These are phyloP conservation scores for Boehmeria nivea DNA, from an alignment of 306 rosid species.

Conservation along the genomic window DNA sequence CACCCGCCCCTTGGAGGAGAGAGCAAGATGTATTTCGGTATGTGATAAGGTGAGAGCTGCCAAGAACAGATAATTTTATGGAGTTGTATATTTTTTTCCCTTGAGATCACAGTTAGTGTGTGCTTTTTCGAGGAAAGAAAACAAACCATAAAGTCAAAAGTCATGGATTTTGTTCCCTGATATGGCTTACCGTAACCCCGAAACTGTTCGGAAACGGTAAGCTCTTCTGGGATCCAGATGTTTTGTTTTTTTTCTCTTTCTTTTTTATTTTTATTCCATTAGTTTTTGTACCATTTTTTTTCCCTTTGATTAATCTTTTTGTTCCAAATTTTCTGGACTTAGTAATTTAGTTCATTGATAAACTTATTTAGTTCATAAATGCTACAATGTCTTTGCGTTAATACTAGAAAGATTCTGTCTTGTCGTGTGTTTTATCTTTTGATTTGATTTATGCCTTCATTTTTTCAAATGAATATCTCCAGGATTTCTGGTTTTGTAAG, in stretches of 20 bases:
- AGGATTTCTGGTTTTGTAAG: no score
- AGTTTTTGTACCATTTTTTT: slow-evolving; percentile 38
- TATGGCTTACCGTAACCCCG: no score
- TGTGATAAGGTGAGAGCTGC: slow-evolving; percentile 54
- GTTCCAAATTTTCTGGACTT: slow-evolving; percentile 27
- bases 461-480: no score
- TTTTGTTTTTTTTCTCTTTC: slow-evolving; percentile 47
- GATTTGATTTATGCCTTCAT: background rate
- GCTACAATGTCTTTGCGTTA: slow-evolving; percentile 24
- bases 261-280: no score
- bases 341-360: slow-evolving; percentile 36
- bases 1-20: slow-evolving; percentile 29
- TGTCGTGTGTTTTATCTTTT: no score
- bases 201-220: slow-evolving; percentile 35
- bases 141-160: no score
- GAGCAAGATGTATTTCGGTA: slow-evolving; percentile 50
- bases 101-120: slow-evolving; percentile 61
- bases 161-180: slow-evolving; percentile 61
- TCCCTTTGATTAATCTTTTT: background rate
- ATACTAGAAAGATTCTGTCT: background rate
- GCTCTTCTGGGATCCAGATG: slow-evolving; percentile 53
- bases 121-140: slow-evolving; percentile 39
- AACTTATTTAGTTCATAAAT: slow-evolving; percentile 49
- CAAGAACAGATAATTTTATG: slow-evolving; percentile 49
- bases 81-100: slow-evolving; percentile 71